These are phyloP conservation scores for Ustilago nuda DNA, from an alignment of 1,284 basidiomycete genomes.

Conservation along the genomic window DNA sequence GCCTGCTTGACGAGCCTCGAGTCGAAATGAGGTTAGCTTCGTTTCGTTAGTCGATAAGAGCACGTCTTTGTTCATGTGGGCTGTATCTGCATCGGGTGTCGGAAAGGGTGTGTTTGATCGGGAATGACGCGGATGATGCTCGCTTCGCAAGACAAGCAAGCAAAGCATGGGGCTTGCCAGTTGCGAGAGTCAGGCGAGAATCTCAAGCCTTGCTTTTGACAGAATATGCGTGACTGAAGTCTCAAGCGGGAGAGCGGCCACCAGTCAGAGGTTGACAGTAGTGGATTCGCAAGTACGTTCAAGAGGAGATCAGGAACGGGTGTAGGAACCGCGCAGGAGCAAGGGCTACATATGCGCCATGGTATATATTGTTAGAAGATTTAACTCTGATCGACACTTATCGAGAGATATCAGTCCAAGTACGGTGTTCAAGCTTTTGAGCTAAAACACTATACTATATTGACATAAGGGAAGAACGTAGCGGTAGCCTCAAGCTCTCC, in stretches of 20 bases:
- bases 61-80: not conserved
- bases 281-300: slow-evolving; percentile 1
- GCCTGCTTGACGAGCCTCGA: too few relatives aligned
- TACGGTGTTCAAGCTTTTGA: too few relatives aligned
- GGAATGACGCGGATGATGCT: not conserved
- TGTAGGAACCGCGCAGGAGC: slow-evolving; percentile 4
- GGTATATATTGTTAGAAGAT: not conserved
- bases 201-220: not conserved
- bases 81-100: not conserved
- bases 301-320: slow-evolving; percentile 7
- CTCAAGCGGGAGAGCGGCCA: not conserved
- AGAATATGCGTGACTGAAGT: not conserved
- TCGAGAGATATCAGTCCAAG: too few relatives aligned
- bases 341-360: not conserved
- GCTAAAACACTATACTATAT: too few relatives aligned
- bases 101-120: not conserved
- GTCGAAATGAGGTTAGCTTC: too few relatives aligned
- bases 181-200: slow-evolving; percentile 1
- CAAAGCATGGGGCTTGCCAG: not conserved
- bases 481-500: too few relatives aligned
- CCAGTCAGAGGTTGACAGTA: not conserved
- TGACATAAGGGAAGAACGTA: too few relatives aligned
- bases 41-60: not conserved
- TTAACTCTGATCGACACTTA: not conserved
- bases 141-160: too few relatives aligned